These are phyloP conservation scores for Hirsutella minnesotensis DNA, from an alignment of 2,329 filamentous ascomycete species.

Conservation along the genomic window DNA sequence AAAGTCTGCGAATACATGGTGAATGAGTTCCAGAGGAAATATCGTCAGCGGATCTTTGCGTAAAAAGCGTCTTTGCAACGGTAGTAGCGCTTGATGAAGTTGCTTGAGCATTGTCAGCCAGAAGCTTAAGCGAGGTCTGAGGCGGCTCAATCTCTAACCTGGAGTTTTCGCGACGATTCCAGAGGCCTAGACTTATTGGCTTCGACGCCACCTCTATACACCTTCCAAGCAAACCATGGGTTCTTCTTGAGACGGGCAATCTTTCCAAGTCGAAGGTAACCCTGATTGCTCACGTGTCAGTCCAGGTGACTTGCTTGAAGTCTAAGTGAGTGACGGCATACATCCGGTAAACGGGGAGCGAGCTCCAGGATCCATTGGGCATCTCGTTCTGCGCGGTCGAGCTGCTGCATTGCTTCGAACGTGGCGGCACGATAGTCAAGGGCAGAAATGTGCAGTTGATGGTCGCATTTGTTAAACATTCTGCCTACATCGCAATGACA, in stretches of 20 bases:
- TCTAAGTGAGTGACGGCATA: constrained; percentile 9
- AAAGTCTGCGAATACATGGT: constrained; percentile 22
- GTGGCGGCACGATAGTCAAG: constrained; percentile 28
- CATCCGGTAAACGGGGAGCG: constrained; percentile 26
- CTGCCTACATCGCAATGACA: constrained; percentile 24
- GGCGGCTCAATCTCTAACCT: constrained; percentile 12
- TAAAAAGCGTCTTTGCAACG: constrained; percentile 20
- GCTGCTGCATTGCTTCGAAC: constrained; percentile 24
- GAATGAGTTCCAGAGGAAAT: constrained; percentile 23
- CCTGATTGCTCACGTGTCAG: constrained; percentile 14
- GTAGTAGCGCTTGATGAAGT: constrained; percentile 20
- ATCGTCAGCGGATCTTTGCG: constrained; percentile 20
- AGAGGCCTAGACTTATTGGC: constrained; percentile 13
- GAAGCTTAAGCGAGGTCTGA: not conserved
- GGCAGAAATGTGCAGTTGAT: constrained; percentile 24
- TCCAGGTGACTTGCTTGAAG: not conserved
- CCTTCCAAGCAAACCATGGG: constrained; percentile 24
- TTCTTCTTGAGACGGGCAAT: constrained; percentile 24
- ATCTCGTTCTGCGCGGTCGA: constrained; percentile 24
- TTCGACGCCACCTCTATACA: constrained; percentile 27
- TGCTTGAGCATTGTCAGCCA: constrained; percentile 13
- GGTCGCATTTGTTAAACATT: constrained; percentile 26
- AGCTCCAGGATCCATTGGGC: constrained; percentile 31
- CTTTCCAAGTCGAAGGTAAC: constrained; percentile 30
- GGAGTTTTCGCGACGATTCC: constrained; percentile 19